Evolutionary conservation across 2,329 filamentous ascomycete species (phyloP), one percentile per base, ranked within the genome.

Genomic region (Monosporascus sp.): DNA sequence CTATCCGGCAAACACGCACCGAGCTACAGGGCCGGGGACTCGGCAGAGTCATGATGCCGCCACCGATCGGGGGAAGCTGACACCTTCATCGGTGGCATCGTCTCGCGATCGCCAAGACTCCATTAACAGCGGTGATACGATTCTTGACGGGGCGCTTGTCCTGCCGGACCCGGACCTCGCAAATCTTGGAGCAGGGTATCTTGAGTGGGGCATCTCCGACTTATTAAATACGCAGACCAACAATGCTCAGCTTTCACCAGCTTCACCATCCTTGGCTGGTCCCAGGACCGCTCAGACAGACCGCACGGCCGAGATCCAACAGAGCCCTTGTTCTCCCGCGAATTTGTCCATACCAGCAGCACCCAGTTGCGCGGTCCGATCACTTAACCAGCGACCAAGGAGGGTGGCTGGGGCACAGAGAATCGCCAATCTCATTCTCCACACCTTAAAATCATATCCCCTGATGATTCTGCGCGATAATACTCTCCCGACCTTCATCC

Each of bases 401-500:
- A 35, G 56, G 8, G 61, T 56, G 15, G 48, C 58, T 2, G 67
- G 65, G n/a, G 45, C 63, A 15, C 63, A 72, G 52, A 65, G 67
- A 56, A 69, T 62, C 11, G 60, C 66, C 18, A 67, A 63, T 24
- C 65, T 75, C 2, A 72, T 76, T 2, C 52, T 68, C 7, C 68
- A 71, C 48, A 75, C 63, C 5, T 57, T 77, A 18, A 74, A 70
- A 56, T 75, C 73, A 0, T 76, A 73, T 56, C 69, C 71, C 2
- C 52, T 65, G 49, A 72, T 72, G 68, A 70, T 75, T 64, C 55
- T 70, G 31, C 65, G 60, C 14, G 60, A 71, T 20, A 62, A 68
- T n/a, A 62, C 60, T 3, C 66, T 74, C 37, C 74, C 73, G 41
- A 72, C 73, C 0, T 76, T 75, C 54, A 72, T 77, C 28, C 74